These are phyloP conservation scores for Mallotus nudiflorus DNA, from an alignment of 345 rosid species.

Conservation along the genomic window DNA sequence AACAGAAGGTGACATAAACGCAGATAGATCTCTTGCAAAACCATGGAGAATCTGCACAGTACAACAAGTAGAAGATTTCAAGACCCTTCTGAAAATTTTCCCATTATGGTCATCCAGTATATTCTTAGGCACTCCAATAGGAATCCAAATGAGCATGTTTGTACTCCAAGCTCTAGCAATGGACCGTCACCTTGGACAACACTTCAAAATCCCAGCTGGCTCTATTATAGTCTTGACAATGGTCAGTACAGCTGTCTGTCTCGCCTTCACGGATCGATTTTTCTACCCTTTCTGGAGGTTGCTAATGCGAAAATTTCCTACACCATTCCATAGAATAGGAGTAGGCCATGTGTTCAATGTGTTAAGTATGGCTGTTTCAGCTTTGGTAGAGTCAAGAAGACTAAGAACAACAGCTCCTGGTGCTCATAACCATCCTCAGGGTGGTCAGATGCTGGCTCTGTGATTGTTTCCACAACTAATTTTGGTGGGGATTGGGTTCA, in stretches of 20 bases:
- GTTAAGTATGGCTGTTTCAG: slow-evolving; percentile 36
- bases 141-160: slow-evolving; percentile 29
- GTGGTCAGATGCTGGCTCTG: slow-evolving; percentile 32
- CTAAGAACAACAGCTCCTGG: slow-evolving; percentile 27
- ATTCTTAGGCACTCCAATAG: slow-evolving; percentile 34
- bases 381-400: slow-evolving; percentile 46
- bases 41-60: slow-evolving; percentile 54
- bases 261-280: slow-evolving; percentile 35
- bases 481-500: slow-evolving; percentile 45
- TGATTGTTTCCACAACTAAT: slow-evolving; percentile 53
- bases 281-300: slow-evolving; percentile 39
- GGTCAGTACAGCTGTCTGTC: slow-evolving; percentile 23
- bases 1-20: slow-evolving; percentile 34
- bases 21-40: slow-evolving; percentile 30
- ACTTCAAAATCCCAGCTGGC: slow-evolving; percentile 49
- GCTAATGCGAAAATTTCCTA: slow-evolving; percentile 17
- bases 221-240: slow-evolving; percentile 37
- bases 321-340: slow-evolving; percentile 43
- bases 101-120: slow-evolving; percentile 42
- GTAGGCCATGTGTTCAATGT: slow-evolving; percentile 47
- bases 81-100: slow-evolving; percentile 40
- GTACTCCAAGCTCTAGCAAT: slow-evolving; percentile 53
- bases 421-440: slow-evolving; percentile 11
- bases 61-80: slow-evolving; percentile 66
- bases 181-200: slow-evolving; percentile 43